Base-by-base conservation (phyloP, 2,329 filamentous ascomycete genomes). In the Amylocarpus encephaloides region DNA sequence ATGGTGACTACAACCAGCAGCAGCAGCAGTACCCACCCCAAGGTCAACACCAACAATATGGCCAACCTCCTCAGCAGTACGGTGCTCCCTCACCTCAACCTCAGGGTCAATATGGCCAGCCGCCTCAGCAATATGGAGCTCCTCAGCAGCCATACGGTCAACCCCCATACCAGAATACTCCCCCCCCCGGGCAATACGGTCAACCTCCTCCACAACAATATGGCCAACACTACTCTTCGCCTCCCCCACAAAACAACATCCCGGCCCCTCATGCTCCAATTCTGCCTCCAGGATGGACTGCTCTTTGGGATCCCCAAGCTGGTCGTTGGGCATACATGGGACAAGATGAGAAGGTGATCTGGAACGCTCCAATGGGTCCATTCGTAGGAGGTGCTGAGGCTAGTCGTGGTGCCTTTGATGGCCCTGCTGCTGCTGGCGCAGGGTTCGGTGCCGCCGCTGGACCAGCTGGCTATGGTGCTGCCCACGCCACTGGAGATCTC, bases 321-420 rank as follows among this genome's bases (percentile, higher is more conserved):
- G 77, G 82, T 62, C 77, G 79, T 49, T 85, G 79, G 70, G 86
- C 79, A 68, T 87, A 83, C 61, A 72, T 80, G 50, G 80, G 86
- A 40, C 15, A 33, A n/a, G 50, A 52, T 18, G 51, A 49, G 33
- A 54, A 43, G 29, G 53, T 64, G 69, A 79, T 50, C 41, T 59
- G 57, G 57, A 55, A 19, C 13, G 41, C 54, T 6, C 57, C 57
- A 5, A 52, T 48, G 3, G 38, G 36, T 71, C 76, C 42, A 79
- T 79, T 11, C 79, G 80, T 16, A 75, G 74, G 22, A 5, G 44
- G 34, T 22, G 53, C 43, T 33, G 62, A 60, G 13, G 62, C 52
- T 11, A 60, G 60, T 5, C 62, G 65, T 16, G 58, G 59, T 16
- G 44, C 44, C 10, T 42, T 55, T 41, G 47, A 50, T 43, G 49